Conservation (phyloP, 192 early-diverging fungal genomes). For the Coemansia sp. region DNA sequence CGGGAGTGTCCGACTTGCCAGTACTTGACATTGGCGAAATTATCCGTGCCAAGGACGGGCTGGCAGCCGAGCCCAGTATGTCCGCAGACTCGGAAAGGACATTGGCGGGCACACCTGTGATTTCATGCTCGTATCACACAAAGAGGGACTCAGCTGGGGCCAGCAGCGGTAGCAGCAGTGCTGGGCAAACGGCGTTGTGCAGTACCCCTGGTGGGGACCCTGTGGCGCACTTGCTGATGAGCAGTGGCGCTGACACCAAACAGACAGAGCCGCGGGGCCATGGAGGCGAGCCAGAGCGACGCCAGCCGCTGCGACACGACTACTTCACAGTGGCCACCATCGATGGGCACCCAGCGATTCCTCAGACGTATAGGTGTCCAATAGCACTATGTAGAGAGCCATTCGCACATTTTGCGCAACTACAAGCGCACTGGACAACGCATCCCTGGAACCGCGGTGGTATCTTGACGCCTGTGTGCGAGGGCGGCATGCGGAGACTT, state of each 20-base stretch:
- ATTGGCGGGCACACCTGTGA: not conserved
- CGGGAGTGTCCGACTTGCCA: constrained; percentile 12
- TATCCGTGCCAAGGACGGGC: constrained; percentile 32
- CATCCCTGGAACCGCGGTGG: constrained; percentile 48
- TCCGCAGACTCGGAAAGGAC: constrained; percentile 14
- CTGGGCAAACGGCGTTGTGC: not conserved
- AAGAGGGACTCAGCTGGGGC: not conserved
- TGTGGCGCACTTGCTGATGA: not conserved
- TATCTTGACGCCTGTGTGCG: constrained; percentile 41
- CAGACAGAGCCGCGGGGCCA: not conserved
- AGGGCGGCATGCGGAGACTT: constrained; percentile 33
- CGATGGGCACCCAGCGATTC: constrained; percentile 29
- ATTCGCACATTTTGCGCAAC: constrained; percentile 29
- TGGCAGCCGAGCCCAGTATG: constrained; percentile 4
- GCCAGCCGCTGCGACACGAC: constrained; percentile 35
- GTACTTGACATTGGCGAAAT: constrained; percentile 37
- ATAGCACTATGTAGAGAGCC: constrained; percentile 22
- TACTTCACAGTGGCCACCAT: constrained; percentile 43
- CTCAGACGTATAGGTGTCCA: constrained; percentile 21
- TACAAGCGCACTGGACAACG: constrained; percentile 40
- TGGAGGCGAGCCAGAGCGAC: not conserved
- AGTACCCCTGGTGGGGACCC: not conserved
- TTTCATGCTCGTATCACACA: not conserved
- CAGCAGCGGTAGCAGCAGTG: constrained; percentile 1
- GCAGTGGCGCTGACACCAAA: not conserved